These are phyloP conservation scores for Themeda triandra DNA, from an alignment of 176 grass and related monocot genomes.

Conservation along the genomic window DNA sequence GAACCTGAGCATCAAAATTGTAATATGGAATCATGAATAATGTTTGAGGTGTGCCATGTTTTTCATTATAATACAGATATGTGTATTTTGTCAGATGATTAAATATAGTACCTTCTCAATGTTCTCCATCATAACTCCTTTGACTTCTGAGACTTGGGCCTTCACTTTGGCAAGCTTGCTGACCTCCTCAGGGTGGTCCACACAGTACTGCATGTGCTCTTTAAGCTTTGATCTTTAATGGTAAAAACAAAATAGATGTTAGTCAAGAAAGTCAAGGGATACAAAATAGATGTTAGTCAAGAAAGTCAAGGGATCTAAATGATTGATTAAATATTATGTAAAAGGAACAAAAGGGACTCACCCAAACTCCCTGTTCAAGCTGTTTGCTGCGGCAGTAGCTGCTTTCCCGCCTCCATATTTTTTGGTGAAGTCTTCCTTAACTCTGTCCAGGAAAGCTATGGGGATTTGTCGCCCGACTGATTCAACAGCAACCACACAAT, in stretches of 20 bases:
- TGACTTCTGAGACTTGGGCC: constrained; percentile 92
- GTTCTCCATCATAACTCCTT: constrained; percentile 98
- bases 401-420: constrained; percentile 89
- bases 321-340: neutral
- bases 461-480: constrained; percentile 88
- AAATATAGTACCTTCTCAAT: constrained; percentile 75
- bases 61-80: neutral
- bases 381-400: constrained; percentile 70
- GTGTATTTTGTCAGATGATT: neutral
- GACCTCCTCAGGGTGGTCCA: constrained; percentile 86
- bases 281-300: constrained; percentile 17
- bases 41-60: neutral
- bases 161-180: constrained; percentile 92
- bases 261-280: neutral
- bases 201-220: constrained; percentile 95
- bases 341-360: constrained; percentile 9
- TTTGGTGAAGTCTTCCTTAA: constrained; percentile 93
- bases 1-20: constrained; percentile 51
- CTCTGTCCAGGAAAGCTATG: constrained; percentile 82
- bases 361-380: constrained; percentile 84
- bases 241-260: constrained; percentile 9
- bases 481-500: constrained; percentile 92
- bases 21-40: neutral
- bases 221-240: constrained; percentile 79
- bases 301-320: neutral